Percentiles rank a stretch among this genome's conserved stretches.
These are phyloP conservation scores for Kodamaea derodonti DNA, from an alignment of 1,139 yeast species.

Conservation along the genomic window DNA sequence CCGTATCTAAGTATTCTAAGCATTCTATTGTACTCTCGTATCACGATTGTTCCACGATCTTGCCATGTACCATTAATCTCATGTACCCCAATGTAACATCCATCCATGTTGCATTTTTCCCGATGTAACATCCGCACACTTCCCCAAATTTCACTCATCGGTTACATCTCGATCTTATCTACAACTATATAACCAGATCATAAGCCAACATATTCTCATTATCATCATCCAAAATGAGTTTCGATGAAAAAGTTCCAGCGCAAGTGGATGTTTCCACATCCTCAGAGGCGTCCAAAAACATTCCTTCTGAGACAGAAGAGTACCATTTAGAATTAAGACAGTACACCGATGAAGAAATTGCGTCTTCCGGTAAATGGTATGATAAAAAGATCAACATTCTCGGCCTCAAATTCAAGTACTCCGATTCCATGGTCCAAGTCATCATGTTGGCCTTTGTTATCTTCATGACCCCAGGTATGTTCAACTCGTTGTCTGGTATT, in stretches of 20 bases:
- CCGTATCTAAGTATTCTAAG: too few species aligned
- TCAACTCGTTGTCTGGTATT: conserved; percentile 52
- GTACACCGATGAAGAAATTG: conserved; percentile 28
- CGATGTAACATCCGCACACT: too few species aligned
- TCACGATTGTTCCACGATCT: too few species aligned
- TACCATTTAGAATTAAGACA: conserved; percentile 24
- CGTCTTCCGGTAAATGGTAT: conserved; percentile 38
- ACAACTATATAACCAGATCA: too few species aligned
- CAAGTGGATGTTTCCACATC: conserved; percentile 10
- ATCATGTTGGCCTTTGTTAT: conserved; percentile 47
- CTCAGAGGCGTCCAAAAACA: conserved; percentile 7
- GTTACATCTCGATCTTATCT: too few species aligned
- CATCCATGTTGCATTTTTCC: too few species aligned
- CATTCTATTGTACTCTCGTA: too few species aligned
- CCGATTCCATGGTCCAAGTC: conserved; percentile 43
- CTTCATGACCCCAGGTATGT: conserved; percentile 58
- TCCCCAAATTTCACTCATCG: too few species aligned
- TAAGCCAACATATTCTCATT: too few species aligned
- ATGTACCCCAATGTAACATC: too few species aligned
- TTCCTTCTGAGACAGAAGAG: conserved; percentile 7
- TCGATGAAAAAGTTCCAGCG: conserved; percentile 8
- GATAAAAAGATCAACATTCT: conserved; percentile 22
- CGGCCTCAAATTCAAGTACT: conserved; percentile 30
- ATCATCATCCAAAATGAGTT: not conserved
- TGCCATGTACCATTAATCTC: too few species aligned